These are phyloP conservation scores for Phytomonas sp. DNA, from an alignment of 208 protist species.

Conservation along the genomic window DNA sequence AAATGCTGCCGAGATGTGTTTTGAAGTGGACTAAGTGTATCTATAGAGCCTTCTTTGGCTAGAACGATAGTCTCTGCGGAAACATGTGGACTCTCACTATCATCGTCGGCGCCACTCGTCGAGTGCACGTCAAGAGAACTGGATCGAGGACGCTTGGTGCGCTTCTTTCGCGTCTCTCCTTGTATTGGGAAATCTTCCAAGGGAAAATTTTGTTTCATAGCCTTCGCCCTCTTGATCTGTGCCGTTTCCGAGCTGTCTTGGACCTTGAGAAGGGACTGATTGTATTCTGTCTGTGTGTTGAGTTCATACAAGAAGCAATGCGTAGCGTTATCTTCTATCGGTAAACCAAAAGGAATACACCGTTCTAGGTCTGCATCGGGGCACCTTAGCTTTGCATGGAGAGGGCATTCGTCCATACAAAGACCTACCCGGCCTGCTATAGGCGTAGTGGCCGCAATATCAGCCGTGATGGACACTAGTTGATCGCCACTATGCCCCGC, in stretches of 20 bases:
- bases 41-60: background rate
- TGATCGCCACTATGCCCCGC: slow-evolving; percentile 10
- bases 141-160: background rate
- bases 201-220: background rate
- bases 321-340: slow-evolving; percentile 50
- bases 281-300: slow-evolving; percentile 43
- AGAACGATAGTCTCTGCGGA: background rate
- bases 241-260: background rate
- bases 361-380: slow-evolving; percentile 50
- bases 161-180: background rate
- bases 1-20: background rate
- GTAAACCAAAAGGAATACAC: slow-evolving; percentile 27
- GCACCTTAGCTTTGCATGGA: slow-evolving; percentile 49
- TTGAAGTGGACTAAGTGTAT: background rate
- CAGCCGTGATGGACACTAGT: slow-evolving; percentile 26
- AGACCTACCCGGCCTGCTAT: slow-evolving; percentile 58
- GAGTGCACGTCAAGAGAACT: background rate
- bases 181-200: background rate
- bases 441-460: slow-evolving; percentile 32
- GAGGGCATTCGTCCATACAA: slow-evolving; percentile 54
- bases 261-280: slow-evolving; percentile 27
- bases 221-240: background rate
- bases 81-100: background rate
- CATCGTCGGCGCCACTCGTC: background rate
- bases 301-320: slow-evolving; percentile 68